Evolutionary conservation across 345 rosid genomes (phyloP), one percentile per base, ranked within the genome.

Genomic region (Salix purpurea): DNA sequence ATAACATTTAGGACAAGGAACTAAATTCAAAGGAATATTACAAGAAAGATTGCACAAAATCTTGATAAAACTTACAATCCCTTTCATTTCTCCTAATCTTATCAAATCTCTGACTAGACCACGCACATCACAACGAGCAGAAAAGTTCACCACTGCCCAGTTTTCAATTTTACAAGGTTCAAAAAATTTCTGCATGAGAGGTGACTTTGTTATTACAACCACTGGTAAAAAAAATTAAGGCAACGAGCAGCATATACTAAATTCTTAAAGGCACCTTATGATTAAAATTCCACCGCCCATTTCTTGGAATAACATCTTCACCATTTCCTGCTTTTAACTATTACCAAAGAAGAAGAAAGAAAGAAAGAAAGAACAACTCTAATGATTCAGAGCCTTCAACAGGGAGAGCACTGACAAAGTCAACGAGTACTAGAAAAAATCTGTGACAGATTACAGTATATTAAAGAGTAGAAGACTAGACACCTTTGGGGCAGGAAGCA

Each of bases 401-500:
- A 19, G 9, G 46, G 44, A 24, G 11, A 73, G n/a, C 10, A 26
- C 28, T 58, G 64, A 58, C 64, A n/a, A 58, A 58, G 24, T 10
- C 64, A 24, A 23, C 10, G 28, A 58, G 62, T n/a, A 58, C 64
- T 58, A 58, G 64, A 58, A 58, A 58, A 37, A 65, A 34, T 26
- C 16, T 5, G 68, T 65, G 23, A 18, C 40, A 65, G 21, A 32
- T 30, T 14, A 65, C 19, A 65, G 19, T 71, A 34, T 32, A n/a
- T 12, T 32, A 67, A 56, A 2, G 36, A 13, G 23, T 6, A 34
- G 44, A 67, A 21, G 65, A 64, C 18, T 28, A 34, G 8, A 54
- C 80, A 89, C 99, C 91, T 76, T 89, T 62, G 98, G 99, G 48
- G 98, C 87, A 4, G 83, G 80, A 8, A 93, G 86, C 46, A 95